Evolutionary conservation across 2,329 filamentous ascomycete genomes (phyloP), one percentile per base, ranked within the genome.

Genomic region (Dothiorella sarmentorum): DNA sequence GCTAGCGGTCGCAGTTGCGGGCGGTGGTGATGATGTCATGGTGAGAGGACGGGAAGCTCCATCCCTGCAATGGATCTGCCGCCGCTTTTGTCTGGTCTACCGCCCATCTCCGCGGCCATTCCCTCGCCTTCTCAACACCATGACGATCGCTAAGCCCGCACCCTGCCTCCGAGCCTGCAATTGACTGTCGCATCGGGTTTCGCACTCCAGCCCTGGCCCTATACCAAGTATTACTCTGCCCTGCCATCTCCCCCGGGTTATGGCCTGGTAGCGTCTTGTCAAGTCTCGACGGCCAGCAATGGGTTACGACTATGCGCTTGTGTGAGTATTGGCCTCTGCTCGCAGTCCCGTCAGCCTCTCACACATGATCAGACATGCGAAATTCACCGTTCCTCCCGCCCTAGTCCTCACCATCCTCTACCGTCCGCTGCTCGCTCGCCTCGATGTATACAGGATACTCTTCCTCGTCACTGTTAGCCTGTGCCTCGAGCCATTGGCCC

Each of bases 321-420:
- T 86, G 83, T 85, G 79, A 70, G 83, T 76, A n/a, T 51, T 56
- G 26, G 22, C 18, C 22, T 42, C n/a, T 15, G 22, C 22, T 4
- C 3, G 2, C 15, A 24, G 7, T n/a, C 29, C 17, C 22, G 6
- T 24, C 4, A 9, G 13, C 42, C n/a, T 57, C 55, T 57, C 15
- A 57, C 55, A 20, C 29, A 11, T 35, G 29, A 26, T 26, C 61
- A 89, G 85, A 63, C 84, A 89, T 70, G 69, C 85, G 65, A 82
- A 82, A 65, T 89, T 85, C 75, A 89, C 84, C 29, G 82, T 89
- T 59, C 86, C 86, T 13, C 78, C 83, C 22, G 86, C 85, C 9
- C 70, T 80, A 62, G 65, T 80, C 40, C 77, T 89, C 63, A 85
- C 85, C 15, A 64, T 81, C 40, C 70, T 87, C 47, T 82, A 84